Conservation (phyloP, 495 filamentous ascomycete species). For the Chaetomium cochliodes region DNA sequence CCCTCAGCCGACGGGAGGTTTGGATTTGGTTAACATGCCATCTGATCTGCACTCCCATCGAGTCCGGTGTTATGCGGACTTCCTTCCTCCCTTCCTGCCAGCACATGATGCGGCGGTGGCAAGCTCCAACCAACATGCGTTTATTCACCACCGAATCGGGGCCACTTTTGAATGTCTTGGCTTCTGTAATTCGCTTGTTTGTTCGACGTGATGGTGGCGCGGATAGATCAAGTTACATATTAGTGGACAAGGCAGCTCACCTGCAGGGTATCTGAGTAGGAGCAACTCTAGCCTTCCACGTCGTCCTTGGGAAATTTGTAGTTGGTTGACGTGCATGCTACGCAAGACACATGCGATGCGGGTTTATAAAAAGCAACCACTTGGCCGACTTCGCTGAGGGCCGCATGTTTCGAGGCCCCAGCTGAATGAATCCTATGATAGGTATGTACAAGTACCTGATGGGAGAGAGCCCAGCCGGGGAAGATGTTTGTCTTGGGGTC, state of each 20-base stretch:
- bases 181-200: conserved; percentile 2
- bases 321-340: not conserved
- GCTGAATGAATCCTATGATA: too few species aligned
- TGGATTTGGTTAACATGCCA: too few species aligned
- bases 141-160: not conserved
- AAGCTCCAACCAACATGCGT: not conserved
- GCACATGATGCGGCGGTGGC: not conserved
- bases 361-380: not conserved
- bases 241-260: not conserved
- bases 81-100: not conserved
- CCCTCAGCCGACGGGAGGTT: too few species aligned
- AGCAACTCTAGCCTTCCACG: too few species aligned
- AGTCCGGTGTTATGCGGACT: not conserved
- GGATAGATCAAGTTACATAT: not conserved
- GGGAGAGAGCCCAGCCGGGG: too few species aligned
- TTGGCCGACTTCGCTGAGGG: not conserved
- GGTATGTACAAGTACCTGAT: too few species aligned
- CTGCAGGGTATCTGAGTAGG: too few species aligned
- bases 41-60: not conserved
- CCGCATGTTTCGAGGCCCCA: too few species aligned
- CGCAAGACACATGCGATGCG: not conserved
- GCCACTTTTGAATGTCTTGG: not conserved
- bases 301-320: too few species aligned
- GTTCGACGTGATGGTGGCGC: not conserved
- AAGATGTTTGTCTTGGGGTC: not conserved